Conservation (phyloP, 2,329 filamentous ascomycete genomes). For the Torrubiella hemipterigena region DNA sequence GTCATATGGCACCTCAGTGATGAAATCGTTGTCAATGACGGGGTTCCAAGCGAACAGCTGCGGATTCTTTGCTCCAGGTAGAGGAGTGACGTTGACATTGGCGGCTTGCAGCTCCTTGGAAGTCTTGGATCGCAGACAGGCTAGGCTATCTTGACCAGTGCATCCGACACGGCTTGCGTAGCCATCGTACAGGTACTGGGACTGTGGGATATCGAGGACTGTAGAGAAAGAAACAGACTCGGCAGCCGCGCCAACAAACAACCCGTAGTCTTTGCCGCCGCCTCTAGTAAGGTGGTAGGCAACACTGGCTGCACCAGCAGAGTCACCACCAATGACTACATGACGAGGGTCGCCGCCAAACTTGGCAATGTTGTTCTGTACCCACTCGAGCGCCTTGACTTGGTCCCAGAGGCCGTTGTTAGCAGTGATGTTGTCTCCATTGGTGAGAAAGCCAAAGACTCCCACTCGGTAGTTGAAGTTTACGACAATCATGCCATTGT, state of each 20-base stretch:
- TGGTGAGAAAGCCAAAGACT: slow-evolving; percentile 53
- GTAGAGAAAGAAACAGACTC: slow-evolving; percentile 34
- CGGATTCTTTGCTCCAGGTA: slow-evolving; percentile 2
- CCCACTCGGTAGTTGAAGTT: slow-evolving; percentile 64
- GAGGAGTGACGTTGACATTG: slow-evolving; percentile 16
- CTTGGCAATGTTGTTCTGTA: slow-evolving; percentile 45
- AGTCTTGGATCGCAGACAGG: slow-evolving; percentile 26
- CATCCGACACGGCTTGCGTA: slow-evolving; percentile 27
- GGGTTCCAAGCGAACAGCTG: slow-evolving; percentile 40
- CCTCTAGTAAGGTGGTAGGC: background rate
- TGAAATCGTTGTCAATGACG: slow-evolving; percentile 35
- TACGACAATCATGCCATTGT: slow-evolving; percentile 47
- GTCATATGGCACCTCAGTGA: slow-evolving; percentile 30
- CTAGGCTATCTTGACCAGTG: slow-evolving; percentile 16
- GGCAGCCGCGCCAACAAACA: slow-evolving; percentile 32
- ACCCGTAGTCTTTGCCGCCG: slow-evolving; percentile 18
- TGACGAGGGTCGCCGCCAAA: slow-evolving; percentile 56
- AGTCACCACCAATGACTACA: slow-evolving; percentile 52
- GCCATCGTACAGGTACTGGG: slow-evolving; percentile 34
- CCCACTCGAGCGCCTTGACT: slow-evolving; percentile 52
- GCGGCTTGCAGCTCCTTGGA: slow-evolving; percentile 20
- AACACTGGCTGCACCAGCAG: slow-evolving; percentile 33
- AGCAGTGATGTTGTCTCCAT: slow-evolving; percentile 25
- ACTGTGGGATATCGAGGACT: slow-evolving; percentile 25
- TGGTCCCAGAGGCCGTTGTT: slow-evolving; percentile 59